Evolutionary conservation across 257 asterid species (phyloP).

Genomic region (Penstemon eatonii): DNA sequence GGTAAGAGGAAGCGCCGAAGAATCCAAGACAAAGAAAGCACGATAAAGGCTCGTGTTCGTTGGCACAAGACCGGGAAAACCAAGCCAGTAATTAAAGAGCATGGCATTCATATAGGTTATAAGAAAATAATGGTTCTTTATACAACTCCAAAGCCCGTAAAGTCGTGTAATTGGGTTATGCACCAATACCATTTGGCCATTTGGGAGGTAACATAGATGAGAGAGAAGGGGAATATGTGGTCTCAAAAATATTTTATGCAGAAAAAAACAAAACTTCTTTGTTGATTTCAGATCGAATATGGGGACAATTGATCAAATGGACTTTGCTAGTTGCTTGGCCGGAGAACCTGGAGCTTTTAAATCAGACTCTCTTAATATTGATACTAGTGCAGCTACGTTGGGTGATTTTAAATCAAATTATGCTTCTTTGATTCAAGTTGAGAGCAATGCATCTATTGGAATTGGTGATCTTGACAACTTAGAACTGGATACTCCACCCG

Average conservation of each 20-base stretch:
- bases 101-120: constrained; percentile 65
- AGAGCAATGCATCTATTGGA: too few species aligned
- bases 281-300: constrained; percentile 43
- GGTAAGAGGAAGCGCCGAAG: constrained; percentile 85
- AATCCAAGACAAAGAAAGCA: constrained; percentile 42
- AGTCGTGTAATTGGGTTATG: constrained; percentile 74
- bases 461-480: too few species aligned
- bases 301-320: constrained; percentile 35
- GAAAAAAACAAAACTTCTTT: constrained; percentile 32
- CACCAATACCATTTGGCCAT: constrained; percentile 95
- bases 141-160: constrained; percentile 48
- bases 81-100: constrained; percentile 46
- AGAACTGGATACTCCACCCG: too few species aligned
- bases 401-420: too few species aligned
- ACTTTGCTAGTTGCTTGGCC: constrained; percentile 34
- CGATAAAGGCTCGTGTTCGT: constrained; percentile 44
- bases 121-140: constrained; percentile 95
- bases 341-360: constrained; percentile 39
- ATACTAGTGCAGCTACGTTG: too few species aligned
- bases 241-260: constrained; percentile 56
- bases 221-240: constrained; percentile 68
- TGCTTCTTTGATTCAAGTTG: too few species aligned
- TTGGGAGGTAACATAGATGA: constrained; percentile 73
- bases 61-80: constrained; percentile 98
- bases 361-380: too few species aligned